These are phyloP conservation scores for Penicillium macrosclerotiorum DNA, from an alignment of 495 filamentous ascomycete species.

Conservation along the genomic window DNA sequence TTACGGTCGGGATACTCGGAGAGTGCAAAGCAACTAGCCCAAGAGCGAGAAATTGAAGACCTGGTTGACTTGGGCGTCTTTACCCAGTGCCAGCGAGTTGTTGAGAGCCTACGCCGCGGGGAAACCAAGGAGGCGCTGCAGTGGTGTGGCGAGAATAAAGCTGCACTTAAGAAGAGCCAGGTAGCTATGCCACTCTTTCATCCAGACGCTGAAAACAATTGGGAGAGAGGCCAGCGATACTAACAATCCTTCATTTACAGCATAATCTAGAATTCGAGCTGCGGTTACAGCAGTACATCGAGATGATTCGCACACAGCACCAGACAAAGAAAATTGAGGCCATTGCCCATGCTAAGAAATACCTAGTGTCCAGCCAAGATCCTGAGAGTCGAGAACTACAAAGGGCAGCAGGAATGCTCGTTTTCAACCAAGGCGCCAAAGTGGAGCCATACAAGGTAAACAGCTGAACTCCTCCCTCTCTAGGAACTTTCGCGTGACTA, in stretches of 20 bases:
- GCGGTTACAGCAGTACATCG: constrained; percentile 93
- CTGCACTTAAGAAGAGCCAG: constrained; percentile 77
- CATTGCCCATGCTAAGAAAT: constrained; percentile 77
- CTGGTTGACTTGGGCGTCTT: constrained; percentile 91
- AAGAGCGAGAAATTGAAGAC: constrained; percentile 67
- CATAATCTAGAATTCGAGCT: constrained; percentile 91
- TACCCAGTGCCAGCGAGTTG: constrained; percentile 73
- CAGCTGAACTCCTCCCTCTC: too few relatives aligned
- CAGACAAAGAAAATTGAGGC: constrained; percentile 66
- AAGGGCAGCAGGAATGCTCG: constrained; percentile 77
- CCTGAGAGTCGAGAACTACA: constrained; percentile 66
- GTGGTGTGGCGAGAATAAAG: constrained; percentile 93
- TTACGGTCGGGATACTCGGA: constrained; percentile 77
- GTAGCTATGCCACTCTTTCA: constrained; percentile 43
- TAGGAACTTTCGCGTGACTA: neutral
- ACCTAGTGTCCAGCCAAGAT: constrained; percentile 64
- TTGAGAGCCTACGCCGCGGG: constrained; percentile 64
- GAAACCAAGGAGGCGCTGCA: constrained; percentile 73
- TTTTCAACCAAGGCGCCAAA: constrained; percentile 60
- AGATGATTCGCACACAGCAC: constrained; percentile 69
- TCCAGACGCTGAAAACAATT: neutral
- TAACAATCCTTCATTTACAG: constrained; percentile 35
- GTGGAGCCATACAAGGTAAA: neutral
- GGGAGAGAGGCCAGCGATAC: too few relatives aligned
- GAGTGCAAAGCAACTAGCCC: constrained; percentile 71